These are phyloP conservation scores for Fusarium nematophilum DNA, from an alignment of 2,329 filamentous ascomycete species.

Conservation along the genomic window DNA sequence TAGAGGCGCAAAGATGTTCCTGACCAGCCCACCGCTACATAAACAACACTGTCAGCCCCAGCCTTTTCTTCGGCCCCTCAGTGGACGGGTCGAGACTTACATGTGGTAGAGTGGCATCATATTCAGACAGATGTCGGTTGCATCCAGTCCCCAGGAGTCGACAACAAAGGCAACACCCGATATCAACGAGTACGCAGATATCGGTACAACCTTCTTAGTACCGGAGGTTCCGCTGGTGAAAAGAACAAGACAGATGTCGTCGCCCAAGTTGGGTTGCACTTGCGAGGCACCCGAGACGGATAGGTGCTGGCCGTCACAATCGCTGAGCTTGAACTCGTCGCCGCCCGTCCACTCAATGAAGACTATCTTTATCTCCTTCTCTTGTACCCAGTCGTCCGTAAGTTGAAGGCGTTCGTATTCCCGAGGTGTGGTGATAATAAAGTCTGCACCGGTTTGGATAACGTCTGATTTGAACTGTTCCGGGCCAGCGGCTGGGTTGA, in stretches of 20 bases:
- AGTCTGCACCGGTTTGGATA: constrained; percentile 57
- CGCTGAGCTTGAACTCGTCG: constrained; percentile 50
- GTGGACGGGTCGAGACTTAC: constrained; percentile 49
- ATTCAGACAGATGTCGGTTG: constrained; percentile 63
- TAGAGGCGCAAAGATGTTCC: constrained; percentile 66
- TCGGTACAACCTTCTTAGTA: constrained; percentile 68
- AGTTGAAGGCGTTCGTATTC: constrained; percentile 56
- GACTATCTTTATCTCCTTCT: constrained; percentile 53
- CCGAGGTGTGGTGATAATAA: constrained; percentile 57
- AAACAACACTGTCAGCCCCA: not conserved
- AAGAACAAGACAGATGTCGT: constrained; percentile 63
- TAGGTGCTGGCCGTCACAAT: constrained; percentile 21
- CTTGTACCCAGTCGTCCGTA: constrained; percentile 39
- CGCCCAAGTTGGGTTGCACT: constrained; percentile 52
- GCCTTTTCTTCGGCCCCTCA: too few species aligned
- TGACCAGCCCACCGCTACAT: constrained; percentile 60
- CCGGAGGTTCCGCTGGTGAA: constrained; percentile 70
- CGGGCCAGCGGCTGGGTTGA: constrained; percentile 60
- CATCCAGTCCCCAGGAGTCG: constrained; percentile 62
- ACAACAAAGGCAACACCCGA: constrained; percentile 63
- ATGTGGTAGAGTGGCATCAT: constrained; percentile 71
- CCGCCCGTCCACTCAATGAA: constrained; percentile 52
- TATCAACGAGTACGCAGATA: constrained; percentile 62
- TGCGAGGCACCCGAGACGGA: constrained; percentile 3
- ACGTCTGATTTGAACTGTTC: constrained; percentile 65